Evolutionary conservation across 768 basidiomycete genomes (phyloP).

Genomic region (Trametes maxima): DNA sequence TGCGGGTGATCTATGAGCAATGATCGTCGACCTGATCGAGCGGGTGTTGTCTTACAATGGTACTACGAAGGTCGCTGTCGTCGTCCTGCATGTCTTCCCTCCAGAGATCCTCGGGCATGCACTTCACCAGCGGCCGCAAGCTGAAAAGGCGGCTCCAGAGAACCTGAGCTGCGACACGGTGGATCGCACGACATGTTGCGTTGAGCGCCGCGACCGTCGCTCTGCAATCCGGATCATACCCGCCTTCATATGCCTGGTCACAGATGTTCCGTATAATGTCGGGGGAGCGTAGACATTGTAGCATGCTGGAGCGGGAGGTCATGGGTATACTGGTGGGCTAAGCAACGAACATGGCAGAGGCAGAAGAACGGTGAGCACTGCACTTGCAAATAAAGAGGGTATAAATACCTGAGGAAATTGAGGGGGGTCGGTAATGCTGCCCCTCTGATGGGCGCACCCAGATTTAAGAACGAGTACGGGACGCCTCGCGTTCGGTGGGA

Average conservation of each 20-base stretch:
- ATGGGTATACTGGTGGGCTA: not conserved
- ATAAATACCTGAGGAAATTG: not conserved
- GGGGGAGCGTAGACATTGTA: not conserved
- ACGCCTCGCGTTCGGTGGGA: constrained; percentile 9
- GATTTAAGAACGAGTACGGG: not conserved
- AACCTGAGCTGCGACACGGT: constrained; percentile 10
- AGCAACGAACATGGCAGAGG: not conserved
- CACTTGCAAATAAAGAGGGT: not conserved
- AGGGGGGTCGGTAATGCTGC: not conserved
- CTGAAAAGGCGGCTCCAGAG: constrained; percentile 22
- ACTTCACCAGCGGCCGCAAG: constrained; percentile 17
- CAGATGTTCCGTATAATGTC: constrained; percentile 19
- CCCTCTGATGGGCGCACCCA: not conserved
- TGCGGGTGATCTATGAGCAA: not conserved
- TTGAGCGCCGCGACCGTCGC: constrained; percentile 15
- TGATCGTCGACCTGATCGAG: not conserved
- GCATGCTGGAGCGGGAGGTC: not conserved
- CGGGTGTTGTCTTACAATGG: constrained; percentile 5
- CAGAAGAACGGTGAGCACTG: not conserved
- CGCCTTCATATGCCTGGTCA: constrained; percentile 19
- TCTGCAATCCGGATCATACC: constrained; percentile 18
- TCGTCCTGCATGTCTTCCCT: not conserved
- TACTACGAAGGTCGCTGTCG: not conserved
- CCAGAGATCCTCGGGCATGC: constrained; percentile 21
- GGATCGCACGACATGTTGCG: constrained; percentile 9